These are phyloP conservation scores for Cladosporium sphaerospermum DNA, from an alignment of 2,329 filamentous ascomycete species.

Conservation along the genomic window DNA sequence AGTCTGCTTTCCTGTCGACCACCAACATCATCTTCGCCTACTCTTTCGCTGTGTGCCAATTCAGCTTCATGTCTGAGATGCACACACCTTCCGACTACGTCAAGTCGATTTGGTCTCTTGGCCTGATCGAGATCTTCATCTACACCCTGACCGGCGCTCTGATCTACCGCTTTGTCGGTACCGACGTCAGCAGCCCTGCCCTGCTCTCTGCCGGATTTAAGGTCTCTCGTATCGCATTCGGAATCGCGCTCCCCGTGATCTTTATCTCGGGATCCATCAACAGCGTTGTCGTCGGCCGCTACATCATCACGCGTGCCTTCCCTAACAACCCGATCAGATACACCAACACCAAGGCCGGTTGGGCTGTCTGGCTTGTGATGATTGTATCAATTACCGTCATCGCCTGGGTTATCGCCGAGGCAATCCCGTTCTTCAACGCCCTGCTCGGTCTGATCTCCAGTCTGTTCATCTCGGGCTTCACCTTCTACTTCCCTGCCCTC, in stretches of 20 bases:
- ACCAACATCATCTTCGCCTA: slow-evolving; percentile 67
- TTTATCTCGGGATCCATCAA: slow-evolving; percentile 68
- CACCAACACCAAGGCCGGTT: slow-evolving; percentile 38
- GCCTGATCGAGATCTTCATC: slow-evolving; percentile 55
- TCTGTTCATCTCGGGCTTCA: slow-evolving; percentile 63
- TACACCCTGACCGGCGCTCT: slow-evolving; percentile 62
- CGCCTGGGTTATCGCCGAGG: slow-evolving; percentile 64
- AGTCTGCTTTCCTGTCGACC: slow-evolving; percentile 55
- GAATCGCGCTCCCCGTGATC: slow-evolving; percentile 65
- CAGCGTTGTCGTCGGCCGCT: slow-evolving; percentile 44
- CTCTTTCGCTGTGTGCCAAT: slow-evolving; percentile 53
- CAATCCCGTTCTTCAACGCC: slow-evolving; percentile 65
- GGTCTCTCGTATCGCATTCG: slow-evolving; percentile 61
- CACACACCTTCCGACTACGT: slow-evolving; percentile 57
- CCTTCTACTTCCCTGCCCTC: slow-evolving; percentile 33
- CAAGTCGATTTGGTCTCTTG: slow-evolving; percentile 54
- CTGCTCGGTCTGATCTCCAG: slow-evolving; percentile 60
- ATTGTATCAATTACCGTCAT: slow-evolving; percentile 53
- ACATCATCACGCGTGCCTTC: slow-evolving; percentile 61
- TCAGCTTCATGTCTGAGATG: slow-evolving; percentile 62
- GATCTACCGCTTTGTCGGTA: slow-evolving; percentile 62
- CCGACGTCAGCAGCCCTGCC: slow-evolving; percentile 57
- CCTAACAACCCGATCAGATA: slow-evolving; percentile 46
- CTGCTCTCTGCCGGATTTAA: slow-evolving; percentile 54
- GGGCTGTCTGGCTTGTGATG: slow-evolving; percentile 55